Evolutionary conservation across 768 basidiomycete species (phyloP).

Genomic region (Sporobolomyces roseus): DNA sequence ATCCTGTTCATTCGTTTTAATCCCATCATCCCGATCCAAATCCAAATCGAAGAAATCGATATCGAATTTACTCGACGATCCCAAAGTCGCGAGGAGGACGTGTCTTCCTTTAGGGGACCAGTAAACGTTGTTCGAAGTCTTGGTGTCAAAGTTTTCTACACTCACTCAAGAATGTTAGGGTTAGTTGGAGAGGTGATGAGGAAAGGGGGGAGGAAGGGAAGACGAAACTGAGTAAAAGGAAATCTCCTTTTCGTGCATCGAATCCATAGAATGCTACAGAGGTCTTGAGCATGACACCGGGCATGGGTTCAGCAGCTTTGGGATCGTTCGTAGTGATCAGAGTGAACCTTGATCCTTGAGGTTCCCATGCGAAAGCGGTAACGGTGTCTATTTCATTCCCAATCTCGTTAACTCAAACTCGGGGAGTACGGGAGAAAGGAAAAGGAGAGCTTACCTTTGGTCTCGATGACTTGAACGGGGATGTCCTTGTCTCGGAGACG

Average conservation of each 20-base stretch:
- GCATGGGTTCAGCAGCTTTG: constrained; percentile 79
- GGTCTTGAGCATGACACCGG: constrained; percentile 91
- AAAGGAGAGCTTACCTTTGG: constrained; percentile 65
- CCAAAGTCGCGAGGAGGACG: constrained; percentile 91
- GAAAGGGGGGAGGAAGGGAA: no score
- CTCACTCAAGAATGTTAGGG: no score
- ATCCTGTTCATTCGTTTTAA: constrained; percentile 58
- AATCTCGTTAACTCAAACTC: no score
- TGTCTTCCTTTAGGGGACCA: constrained; percentile 97
- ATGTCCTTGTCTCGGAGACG: constrained; percentile 94
- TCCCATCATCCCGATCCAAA: constrained; percentile 64
- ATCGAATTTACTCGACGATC: constrained; percentile 90
- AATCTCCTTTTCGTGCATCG: constrained; percentile 86
- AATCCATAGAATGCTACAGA: constrained; percentile 94
- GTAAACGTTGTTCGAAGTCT: constrained; percentile 87
- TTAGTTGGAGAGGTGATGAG: no score
- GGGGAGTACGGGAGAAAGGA: no score
- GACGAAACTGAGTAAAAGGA: constrained; percentile 85
- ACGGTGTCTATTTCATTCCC: constrained; percentile 65
- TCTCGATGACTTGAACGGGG: constrained; percentile 94
- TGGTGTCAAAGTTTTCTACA: constrained; percentile 71
- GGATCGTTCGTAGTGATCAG: constrained; percentile 92
- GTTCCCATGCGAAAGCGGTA: constrained; percentile 97
- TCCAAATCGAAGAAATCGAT: constrained; percentile 99
- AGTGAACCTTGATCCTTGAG: constrained; percentile 92